Conservation (phyloP, 192 early-diverging fungal species). For the Umbelopsis vinacea region DNA sequence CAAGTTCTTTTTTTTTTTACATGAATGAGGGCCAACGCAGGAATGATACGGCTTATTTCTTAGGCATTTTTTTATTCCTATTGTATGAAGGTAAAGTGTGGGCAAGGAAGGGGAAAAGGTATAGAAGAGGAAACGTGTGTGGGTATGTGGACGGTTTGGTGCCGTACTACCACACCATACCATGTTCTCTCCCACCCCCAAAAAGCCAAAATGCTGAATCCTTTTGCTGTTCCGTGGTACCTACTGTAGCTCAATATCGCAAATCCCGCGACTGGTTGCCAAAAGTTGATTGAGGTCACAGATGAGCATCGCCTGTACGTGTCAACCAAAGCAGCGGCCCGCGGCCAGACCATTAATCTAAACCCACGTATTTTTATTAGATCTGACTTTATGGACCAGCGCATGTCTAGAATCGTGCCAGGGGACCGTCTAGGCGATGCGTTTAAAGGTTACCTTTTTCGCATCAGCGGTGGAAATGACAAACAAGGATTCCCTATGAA, state of each 20-base stretch:
- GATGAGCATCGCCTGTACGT: slow-evolving; percentile 86
- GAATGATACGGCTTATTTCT: too few relatives aligned
- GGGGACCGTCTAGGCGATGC: slow-evolving; percentile 95
- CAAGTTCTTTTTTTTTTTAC: too few relatives aligned
- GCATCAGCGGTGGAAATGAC: slow-evolving; percentile 98
- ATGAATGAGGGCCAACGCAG: too few relatives aligned
- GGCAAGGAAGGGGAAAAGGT: too few relatives aligned
- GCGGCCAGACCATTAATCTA: background rate
- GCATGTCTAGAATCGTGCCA: slow-evolving; percentile 90
- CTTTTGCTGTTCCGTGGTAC: slow-evolving; percentile 5
- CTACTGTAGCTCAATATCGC: slow-evolving; percentile 94
- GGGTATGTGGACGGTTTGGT: too few relatives aligned
- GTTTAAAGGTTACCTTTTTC: slow-evolving; percentile 99
- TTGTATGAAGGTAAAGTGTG: too few relatives aligned
- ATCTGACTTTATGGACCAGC: slow-evolving; percentile 96
- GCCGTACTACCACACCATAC: too few relatives aligned
- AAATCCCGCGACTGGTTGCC: slow-evolving; percentile 95
- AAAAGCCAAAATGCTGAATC: background rate
- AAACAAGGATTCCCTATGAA: slow-evolving; percentile 99
- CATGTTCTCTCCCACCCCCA: background rate
- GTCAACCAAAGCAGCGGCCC: background rate
- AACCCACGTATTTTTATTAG: slow-evolving; percentile 40
- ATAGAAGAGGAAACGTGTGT: too few relatives aligned
- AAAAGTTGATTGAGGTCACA: slow-evolving; percentile 95
- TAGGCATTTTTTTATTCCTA: too few relatives aligned